Conservation (phyloP, 1,284 basidiomycete species). For the Inonotus obliquus region DNA sequence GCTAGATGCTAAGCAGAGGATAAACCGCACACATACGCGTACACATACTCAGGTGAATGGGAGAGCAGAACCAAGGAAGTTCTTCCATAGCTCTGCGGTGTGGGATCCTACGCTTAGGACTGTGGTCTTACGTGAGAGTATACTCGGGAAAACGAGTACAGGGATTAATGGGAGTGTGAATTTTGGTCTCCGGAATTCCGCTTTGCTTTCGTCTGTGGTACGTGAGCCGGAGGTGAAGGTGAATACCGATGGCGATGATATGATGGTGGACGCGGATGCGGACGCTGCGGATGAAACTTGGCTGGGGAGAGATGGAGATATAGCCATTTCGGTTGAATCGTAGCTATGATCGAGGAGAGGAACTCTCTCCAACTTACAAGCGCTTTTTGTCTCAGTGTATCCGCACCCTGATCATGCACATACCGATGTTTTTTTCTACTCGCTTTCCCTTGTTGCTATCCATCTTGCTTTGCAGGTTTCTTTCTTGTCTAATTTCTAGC, state of each 20-base stretch:
- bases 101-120: conserved; percentile 32
- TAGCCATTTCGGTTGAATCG: conserved; percentile 11
- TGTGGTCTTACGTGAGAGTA: conserved; percentile 14
- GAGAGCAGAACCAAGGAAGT: conserved; percentile 29
- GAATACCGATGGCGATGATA: background rate
- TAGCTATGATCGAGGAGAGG: background rate
- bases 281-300: conserved; percentile 7
- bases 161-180: background rate
- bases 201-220: background rate
- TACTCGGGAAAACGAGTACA: background rate
- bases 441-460: background rate
- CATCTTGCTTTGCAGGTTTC: background rate
- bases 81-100: conserved; percentile 49
- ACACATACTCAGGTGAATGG: conserved; percentile 27
- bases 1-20: conserved; percentile 8
- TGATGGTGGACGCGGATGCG: conserved; percentile 8
- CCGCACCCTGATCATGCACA: no score
- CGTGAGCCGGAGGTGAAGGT: background rate
- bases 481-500: background rate
- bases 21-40: conserved; percentile 8
- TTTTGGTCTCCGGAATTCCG: background rate
- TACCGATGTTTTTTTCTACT: background rate
- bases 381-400: background rate
- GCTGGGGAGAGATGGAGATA: conserved; percentile 2
- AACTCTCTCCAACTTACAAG: background rate